Base-by-base conservation (phyloP, 768 basidiomycete species). In the Chalciporus piperatus region DNA sequence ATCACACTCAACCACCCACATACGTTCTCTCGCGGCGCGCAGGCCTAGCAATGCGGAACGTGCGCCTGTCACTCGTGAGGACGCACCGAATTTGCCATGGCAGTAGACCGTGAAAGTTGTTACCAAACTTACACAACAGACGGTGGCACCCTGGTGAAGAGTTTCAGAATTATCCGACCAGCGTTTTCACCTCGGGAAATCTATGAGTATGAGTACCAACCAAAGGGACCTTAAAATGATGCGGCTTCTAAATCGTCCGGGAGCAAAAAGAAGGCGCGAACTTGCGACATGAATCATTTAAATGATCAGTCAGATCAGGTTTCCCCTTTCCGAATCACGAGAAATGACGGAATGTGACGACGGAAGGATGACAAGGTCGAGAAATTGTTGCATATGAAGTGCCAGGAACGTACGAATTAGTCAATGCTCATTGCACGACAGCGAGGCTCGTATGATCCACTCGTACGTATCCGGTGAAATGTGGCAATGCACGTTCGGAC, bases 301-400 rank as follows among this genome's bases (percentile, higher is more conserved):
- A 45, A 27, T 22, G 47, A 58, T 58, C 57, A 27, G 41, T 35
- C 43, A 49, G 57, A 58, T 58, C 57, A 46, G 12, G 40, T 38
- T 11, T 28, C 48, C 42, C 37, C 54, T 20, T 50, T 42, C 47
- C 11, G 43, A 39, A 48, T 37, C 20, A 11, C 13, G 20, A 45
- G n/a, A n/a, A n/a, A 52, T 61, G 56, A 61, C 59, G 59, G 52
- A 51, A 61, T 54, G 47, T 33, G 51, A 45, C 61, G 59, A 57
- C 51, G 47, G 41, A 42, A 48, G 19, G 12, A 13, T 22, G 28
- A 17, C 28, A 32, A 23, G 16, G 25, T 25, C 23, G n/a, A 43
- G 10, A 9, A 27, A n/a, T n/a, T 27, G 14, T 42, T 25, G 27
- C 27, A 25, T 22, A 9, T 17, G 30, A 33, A 39, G 32, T 22